Evolutionary conservation across 805 yeast species (phyloP).

Genomic region (Kodamaea leandrae): DNA sequence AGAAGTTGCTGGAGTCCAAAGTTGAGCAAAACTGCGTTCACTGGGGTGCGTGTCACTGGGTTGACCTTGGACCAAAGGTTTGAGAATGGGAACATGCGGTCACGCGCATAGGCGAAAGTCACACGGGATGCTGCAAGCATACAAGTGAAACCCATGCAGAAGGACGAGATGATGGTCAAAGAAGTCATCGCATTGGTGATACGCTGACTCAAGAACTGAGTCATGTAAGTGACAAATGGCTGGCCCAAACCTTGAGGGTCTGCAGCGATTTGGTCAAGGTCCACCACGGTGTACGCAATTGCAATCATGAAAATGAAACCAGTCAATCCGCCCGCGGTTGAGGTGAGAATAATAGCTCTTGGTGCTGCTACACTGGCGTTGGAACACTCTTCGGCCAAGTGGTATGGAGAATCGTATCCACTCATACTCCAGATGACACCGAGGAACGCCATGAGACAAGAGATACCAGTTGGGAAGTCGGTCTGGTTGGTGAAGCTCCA

Average conservation of each 20-base stretch:
- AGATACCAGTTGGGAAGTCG: slow-evolving; percentile 62
- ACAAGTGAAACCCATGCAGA: slow-evolving; percentile 55
- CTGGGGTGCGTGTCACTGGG: slow-evolving; percentile 55
- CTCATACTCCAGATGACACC: slow-evolving; percentile 74
- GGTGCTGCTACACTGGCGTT: slow-evolving; percentile 66
- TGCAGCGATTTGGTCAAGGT: slow-evolving; percentile 43
- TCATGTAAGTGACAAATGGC: slow-evolving; percentile 55
- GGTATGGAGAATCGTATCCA: slow-evolving; percentile 75
- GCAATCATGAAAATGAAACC: slow-evolving; percentile 60
- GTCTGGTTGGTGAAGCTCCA: slow-evolving; percentile 59
- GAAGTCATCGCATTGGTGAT: slow-evolving; percentile 43
- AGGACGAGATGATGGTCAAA: slow-evolving; percentile 39
- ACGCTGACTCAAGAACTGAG: slow-evolving; percentile 45
- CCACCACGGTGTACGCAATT: slow-evolving; percentile 59
- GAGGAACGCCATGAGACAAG: slow-evolving; percentile 53
- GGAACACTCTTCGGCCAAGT: slow-evolving; percentile 68
- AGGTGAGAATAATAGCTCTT: slow-evolving; percentile 61
- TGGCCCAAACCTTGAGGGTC: slow-evolving; percentile 53
- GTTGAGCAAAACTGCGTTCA: slow-evolving; percentile 63
- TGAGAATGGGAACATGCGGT: slow-evolving; percentile 63
- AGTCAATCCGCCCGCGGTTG: slow-evolving; percentile 51
- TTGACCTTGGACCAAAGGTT: slow-evolving; percentile 49
- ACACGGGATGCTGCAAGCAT: slow-evolving; percentile 68
- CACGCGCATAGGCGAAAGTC: slow-evolving; percentile 65
- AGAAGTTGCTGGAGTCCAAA: slow-evolving; percentile 53